Base-by-base conservation (phyloP, 305 asterid species). In the Caryopteris hybrid region DNA sequence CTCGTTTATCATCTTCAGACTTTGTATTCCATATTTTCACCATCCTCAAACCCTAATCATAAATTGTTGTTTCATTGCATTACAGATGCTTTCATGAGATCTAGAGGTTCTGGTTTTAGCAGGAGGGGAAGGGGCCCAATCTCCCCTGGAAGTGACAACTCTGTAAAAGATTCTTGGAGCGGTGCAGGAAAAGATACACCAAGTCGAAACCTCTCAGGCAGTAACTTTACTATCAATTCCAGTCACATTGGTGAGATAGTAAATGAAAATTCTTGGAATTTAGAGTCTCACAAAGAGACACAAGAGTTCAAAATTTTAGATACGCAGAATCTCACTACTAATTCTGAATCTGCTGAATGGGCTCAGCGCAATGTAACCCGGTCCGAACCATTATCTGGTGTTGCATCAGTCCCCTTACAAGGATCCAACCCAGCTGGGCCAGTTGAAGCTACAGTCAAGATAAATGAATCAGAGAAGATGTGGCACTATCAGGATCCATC, bases 401-500 rank as follows among this genome's bases (percentile, higher is more conserved):
- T 59, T 53, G 55, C 80, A 60, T 62, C 80, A 6, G 79, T 70
- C 16, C 66, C 79, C 78, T 73, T 82, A 43, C 79, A 81, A 66
- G 74, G 81, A 41, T 68, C 92, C 74, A 61, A 56, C 52, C 55
- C 85, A 53, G 52, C 82, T 55, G 81, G 73, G 54, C 79, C 66
- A 18, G 83, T 55, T 7, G 96, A 83, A 74, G 70, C 80, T 67
- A 51, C 71, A 14, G 73, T 81, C 66, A 85, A 85, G 82, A 80
- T 92, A 67, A 95, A 90, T 41, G 98, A 89, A 76, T 81, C 96
- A 0, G 96, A 95, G 79, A 95, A 95, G 73, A 81, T 81, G 39
- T 95, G 99, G 99, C 81, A 85, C 66, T 95, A 95, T 80, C 60
- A 77, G 79, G 99, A 95, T 74, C 99, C 99, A 66, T 78, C 97